phyloP scores from a whole-genome alignment of 257 asterid species.

The Scutellaria baicalensis region DNA sequence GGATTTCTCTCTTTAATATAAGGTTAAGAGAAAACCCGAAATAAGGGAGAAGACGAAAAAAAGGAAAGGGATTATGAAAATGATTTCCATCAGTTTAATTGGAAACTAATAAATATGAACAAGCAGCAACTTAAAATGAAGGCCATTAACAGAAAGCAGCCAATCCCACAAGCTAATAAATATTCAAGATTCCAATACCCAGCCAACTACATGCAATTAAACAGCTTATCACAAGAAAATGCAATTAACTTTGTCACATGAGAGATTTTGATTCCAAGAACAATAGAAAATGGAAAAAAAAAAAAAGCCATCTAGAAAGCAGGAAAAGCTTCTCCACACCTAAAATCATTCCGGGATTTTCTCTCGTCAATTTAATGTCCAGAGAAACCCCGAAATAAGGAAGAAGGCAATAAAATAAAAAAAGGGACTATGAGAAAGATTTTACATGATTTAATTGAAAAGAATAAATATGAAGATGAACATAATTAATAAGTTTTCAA shows the following conservation, averaged over 20 bases:
- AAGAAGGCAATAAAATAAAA: background rate
- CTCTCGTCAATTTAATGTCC: background rate
- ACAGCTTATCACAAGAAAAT: no score
- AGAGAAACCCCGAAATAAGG: no score
- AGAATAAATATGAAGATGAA: background rate
- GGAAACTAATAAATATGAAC: background rate
- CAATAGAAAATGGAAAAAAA: no score
- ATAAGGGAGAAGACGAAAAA: background rate
- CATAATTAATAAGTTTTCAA: constrained; percentile 18
- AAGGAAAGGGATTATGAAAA: background rate
- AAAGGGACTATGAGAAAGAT: background rate
- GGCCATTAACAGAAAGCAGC: no score
- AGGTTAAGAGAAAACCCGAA: no score
- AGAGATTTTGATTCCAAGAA: no score
- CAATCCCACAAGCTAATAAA: constrained; percentile 16
- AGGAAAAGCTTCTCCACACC: background rate
- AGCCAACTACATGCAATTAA: no score
- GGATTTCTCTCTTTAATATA: background rate
- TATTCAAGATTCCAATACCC: constrained; percentile 28
- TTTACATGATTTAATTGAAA: background rate
- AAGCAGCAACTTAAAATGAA: no score
- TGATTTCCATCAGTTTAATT: background rate
- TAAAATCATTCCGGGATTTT: background rate
- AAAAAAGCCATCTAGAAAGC: background rate
- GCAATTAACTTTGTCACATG: no score